A percentile compares a stretch with the other conserved stretches of the same genome.
Evolutionary conservation across 164 flowering plant genomes (phyloP).

Genomic region (Warburgia ugandensis): DNA sequence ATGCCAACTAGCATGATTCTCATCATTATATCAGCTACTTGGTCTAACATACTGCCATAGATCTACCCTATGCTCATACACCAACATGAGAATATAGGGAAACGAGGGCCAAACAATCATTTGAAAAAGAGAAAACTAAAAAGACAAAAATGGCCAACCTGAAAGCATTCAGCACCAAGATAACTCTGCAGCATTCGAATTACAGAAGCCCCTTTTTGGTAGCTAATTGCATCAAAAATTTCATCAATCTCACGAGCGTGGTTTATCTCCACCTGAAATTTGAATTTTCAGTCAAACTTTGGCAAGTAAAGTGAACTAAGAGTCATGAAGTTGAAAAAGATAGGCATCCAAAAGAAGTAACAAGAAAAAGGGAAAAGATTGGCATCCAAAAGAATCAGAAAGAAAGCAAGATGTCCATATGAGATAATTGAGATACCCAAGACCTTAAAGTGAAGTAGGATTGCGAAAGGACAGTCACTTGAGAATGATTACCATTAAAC

Average conservation of each 20-base stretch:
- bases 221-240: slow-evolving; percentile 95
- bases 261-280: slow-evolving; percentile 71
- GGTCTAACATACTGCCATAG: too few species aligned
- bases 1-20: too few species aligned
- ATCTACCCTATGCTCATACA: too few species aligned
- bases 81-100: too few species aligned
- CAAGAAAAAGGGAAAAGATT: neutral
- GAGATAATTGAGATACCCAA: neutral
- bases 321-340: neutral
- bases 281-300: neutral
- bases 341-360: neutral
- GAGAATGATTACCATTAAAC: too few species aligned
- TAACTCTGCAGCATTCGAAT: slow-evolving; percentile 93
- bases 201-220: slow-evolving; percentile 87
- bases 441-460: too few species aligned
- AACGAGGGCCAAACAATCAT: too few species aligned
- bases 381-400: neutral
- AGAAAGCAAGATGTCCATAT: too few species aligned
- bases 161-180: slow-evolving; percentile 83
- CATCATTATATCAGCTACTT: too few species aligned
- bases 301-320: neutral
- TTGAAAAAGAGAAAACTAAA: slow-evolving; percentile 9
- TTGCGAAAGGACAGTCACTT: too few species aligned
- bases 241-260: slow-evolving; percentile 91
- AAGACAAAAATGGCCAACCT: slow-evolving; percentile 32